These are phyloP conservation scores for Cryptococcus depauperatus DNA, from an alignment of 1,284 basidiomycete genomes.

Conservation along the genomic window DNA sequence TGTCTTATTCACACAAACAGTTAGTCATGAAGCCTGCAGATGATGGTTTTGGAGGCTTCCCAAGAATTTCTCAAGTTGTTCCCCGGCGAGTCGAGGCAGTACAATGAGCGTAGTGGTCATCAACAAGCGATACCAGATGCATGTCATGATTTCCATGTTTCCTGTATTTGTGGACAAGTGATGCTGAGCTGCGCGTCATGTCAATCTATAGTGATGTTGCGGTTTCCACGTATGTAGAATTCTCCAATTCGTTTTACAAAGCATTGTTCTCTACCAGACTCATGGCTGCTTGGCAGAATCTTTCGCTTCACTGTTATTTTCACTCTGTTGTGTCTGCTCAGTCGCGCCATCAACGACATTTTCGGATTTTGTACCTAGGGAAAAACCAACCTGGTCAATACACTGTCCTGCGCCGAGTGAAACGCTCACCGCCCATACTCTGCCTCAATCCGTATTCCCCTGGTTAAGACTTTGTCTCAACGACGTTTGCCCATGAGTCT, in stretches of 20 bases:
- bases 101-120: neutral
- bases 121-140: too few species aligned
- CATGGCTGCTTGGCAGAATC: too few species aligned
- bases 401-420: slow-evolving; percentile 1
- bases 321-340: slow-evolving; percentile 1
- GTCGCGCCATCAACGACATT: slow-evolving; percentile 5
- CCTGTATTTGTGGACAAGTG: too few species aligned
- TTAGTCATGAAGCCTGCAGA: slow-evolving; percentile 31
- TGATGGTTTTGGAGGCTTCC: slow-evolving; percentile 40
- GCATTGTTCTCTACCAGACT: too few species aligned
- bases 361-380: slow-evolving; percentile 5
- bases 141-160: too few species aligned
- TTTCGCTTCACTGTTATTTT: slow-evolving; percentile 2
- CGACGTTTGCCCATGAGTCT: slow-evolving; percentile 2
- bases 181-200: too few species aligned
- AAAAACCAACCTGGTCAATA: slow-evolving; percentile 20
- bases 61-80: slow-evolving; percentile 20
- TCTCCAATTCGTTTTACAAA: too few species aligned
- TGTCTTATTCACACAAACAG: slow-evolving; percentile 35
- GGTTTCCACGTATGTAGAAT: too few species aligned
- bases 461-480: neutral
- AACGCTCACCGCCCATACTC: slow-evolving; percentile 18
- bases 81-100: slow-evolving; percentile 17
- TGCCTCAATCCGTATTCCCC: too few species aligned
- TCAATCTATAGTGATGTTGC: too few species aligned